These are phyloP conservation scores for Yamadazyma oceani DNA, from an alignment of 1,139 yeast species.

Conservation along the genomic window DNA sequence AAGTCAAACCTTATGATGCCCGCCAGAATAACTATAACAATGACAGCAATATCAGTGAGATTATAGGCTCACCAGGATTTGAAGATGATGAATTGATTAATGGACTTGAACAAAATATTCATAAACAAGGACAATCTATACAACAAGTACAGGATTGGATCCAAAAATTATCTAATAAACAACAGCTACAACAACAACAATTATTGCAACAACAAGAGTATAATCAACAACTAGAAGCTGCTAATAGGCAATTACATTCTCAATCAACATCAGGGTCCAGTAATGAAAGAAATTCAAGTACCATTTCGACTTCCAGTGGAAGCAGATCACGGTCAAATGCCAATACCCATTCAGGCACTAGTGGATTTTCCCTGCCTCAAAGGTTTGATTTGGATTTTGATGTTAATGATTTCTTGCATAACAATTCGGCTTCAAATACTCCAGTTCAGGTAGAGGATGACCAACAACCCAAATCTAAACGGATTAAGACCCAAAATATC, in stretches of 20 bases:
- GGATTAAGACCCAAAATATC: slow-evolving; percentile 12
- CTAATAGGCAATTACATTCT: not conserved
- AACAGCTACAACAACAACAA: slow-evolving; percentile 31
- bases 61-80: slow-evolving; percentile 1
- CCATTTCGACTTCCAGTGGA: slow-evolving; percentile 1
- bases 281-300: slow-evolving; percentile 4
- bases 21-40: not conserved
- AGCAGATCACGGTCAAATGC: not conserved
- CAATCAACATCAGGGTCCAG: slow-evolving; percentile 1
- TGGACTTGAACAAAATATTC: slow-evolving; percentile 45
- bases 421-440: slow-evolving; percentile 12
- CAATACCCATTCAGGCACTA: slow-evolving; percentile 5
- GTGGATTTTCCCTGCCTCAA: not conserved
- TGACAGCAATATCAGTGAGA: slow-evolving; percentile 1
- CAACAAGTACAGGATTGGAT: slow-evolving; percentile 64
- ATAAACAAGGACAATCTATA: slow-evolving; percentile 53
- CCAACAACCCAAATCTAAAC: slow-evolving; percentile 17
- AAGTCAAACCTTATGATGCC: not conserved
- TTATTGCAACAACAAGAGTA: slow-evolving; percentile 16
- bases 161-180: slow-evolving; percentile 42
- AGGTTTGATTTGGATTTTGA: slow-evolving; percentile 37
- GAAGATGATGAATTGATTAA: slow-evolving; percentile 23
- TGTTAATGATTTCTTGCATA: slow-evolving; percentile 34
- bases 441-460: slow-evolving; percentile 20
- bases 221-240: slow-evolving; percentile 5